Evolutionary conservation across 2,329 filamentous ascomycete species (phyloP).

Genomic region (Pyrenophora teres): DNA sequence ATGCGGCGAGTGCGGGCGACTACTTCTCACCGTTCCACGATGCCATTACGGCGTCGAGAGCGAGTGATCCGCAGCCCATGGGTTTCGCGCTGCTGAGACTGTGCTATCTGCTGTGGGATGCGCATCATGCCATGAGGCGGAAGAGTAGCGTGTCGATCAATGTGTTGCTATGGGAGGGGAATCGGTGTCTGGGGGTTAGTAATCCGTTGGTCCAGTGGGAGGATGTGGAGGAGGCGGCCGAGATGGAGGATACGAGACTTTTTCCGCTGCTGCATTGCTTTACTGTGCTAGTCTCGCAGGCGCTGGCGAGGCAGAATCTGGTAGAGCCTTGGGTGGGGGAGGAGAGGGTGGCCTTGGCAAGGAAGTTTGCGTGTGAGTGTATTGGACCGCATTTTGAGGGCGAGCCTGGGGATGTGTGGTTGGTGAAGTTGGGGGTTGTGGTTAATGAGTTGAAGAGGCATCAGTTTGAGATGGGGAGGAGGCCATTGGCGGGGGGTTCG

Average conservation of each 20-base stretch:
- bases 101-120: constrained; percentile 6
- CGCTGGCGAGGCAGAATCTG: constrained; percentile 1
- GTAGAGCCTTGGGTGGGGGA: neutral
- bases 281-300: constrained; percentile 5
- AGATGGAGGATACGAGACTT: neutral
- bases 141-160: neutral
- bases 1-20: constrained; percentile 3
- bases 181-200: neutral
- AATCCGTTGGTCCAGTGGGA: constrained; percentile 2
- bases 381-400: constrained; percentile 1
- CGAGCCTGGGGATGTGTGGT: neutral
- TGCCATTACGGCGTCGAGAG: neutral
- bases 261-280: constrained; percentile 3
- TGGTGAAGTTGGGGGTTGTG: constrained; percentile 2
- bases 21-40: constrained; percentile 8
- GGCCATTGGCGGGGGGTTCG: neutral
- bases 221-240: constrained; percentile 3
- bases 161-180: constrained; percentile 1
- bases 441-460: constrained; percentile 3
- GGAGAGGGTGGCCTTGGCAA: neutral
- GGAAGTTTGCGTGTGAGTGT: neutral
- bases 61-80: constrained; percentile 4
- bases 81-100: neutral
- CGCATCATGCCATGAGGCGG: neutral
- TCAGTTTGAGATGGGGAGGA: constrained; percentile 8